Conservation (phyloP, 805 yeast species). For the Saccharomycopsis schoenii region DNA sequence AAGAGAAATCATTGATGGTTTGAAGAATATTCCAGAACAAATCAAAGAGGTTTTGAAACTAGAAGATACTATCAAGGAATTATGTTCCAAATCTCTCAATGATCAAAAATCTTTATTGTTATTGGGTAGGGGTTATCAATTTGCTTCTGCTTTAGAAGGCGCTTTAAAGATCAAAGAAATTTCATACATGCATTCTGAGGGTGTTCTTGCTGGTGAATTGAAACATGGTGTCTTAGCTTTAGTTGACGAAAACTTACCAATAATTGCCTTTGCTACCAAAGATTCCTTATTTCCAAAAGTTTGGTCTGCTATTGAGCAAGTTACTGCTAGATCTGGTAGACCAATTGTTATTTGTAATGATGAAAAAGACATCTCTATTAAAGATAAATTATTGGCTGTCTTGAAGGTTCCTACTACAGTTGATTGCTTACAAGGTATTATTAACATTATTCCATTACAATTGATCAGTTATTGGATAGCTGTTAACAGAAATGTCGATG, state of each 20-base stretch:
- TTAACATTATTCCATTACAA: conserved; percentile 91
- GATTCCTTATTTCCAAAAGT: conserved; percentile 95
- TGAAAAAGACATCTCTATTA: conserved; percentile 60
- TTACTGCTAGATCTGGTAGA: conserved; percentile 92
- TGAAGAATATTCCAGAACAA: conserved; percentile 75
- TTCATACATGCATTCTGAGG: conserved; percentile 98
- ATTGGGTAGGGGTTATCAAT: conserved; percentile 96
- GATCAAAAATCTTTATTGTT: conserved; percentile 79
- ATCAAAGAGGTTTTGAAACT: conserved; percentile 66
- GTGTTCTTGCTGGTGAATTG: conserved; percentile 97
- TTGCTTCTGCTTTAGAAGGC: conserved; percentile 96
- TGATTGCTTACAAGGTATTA: conserved; percentile 93
- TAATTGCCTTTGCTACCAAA: conserved; percentile 91
- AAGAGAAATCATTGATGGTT: conserved; percentile 75
- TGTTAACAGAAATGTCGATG: conserved; percentile 88
- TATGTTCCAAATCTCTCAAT: conserved; percentile 65
- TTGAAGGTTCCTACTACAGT: conserved; percentile 92
- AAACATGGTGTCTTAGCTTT: conserved; percentile 97
- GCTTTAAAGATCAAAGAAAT: conserved; percentile 97
- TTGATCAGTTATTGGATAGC: conserved; percentile 96
- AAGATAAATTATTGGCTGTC: conserved; percentile 51
- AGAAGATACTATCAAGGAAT: conserved; percentile 61
- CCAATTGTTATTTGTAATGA: conserved; percentile 88
- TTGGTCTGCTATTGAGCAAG: conserved; percentile 92
- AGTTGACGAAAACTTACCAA: conserved; percentile 89